Evolutionary conservation across 192 early-diverging fungal species (phyloP), one percentile per base, ranked within the genome.

Genomic region (Ambispora gerdemannii): DNA sequence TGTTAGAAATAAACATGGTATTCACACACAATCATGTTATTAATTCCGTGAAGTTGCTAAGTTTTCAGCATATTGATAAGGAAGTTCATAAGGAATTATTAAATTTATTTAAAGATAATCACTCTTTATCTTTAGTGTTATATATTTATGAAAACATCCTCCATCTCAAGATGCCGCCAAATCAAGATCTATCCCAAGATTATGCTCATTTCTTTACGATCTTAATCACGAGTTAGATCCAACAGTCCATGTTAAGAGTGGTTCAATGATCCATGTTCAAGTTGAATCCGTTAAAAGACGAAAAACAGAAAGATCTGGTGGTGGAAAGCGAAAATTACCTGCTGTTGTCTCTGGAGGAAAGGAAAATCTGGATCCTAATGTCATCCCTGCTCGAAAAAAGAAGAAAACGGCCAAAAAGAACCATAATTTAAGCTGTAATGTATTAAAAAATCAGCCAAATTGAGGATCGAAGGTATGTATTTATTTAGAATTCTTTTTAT

Each of bases 81-180:
- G 24, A 65, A 27, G 63, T 65, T 30, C 0, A 7, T 3, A 27
- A 65, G 17, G 31, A 47, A 27, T 50, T 47, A 1, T 65, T 1
- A 17, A 65, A 30, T 32, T 65, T 27, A n/a, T 65, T 65, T n/a
- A 64, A 49, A 38, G 27, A 64, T 13, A 13, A 25, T 10, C 20
- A 65, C 4, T 47, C 10, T 3, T 7, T 6, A 1, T 0, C 58
- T 8, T 60, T 7, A 34, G 63, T 17, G 4, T 22, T 65, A 17
- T 65, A 30, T 22, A 17, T 15, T 0, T 31, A 65, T 15, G 25
- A 65, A 47, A 32, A 62, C 34, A 4, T 3, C 2, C 13, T 62
- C 2, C 22, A 62, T 6, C 60, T 62, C 34, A 62, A n/a, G n/a
- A n/a, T n/a, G n/a, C n/a, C n/a, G n/a, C n/a, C n/a, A n/a, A n/a